Conservation (phyloP, 1,284 basidiomycete genomes). For the Phenoliferia sp. region DNA sequence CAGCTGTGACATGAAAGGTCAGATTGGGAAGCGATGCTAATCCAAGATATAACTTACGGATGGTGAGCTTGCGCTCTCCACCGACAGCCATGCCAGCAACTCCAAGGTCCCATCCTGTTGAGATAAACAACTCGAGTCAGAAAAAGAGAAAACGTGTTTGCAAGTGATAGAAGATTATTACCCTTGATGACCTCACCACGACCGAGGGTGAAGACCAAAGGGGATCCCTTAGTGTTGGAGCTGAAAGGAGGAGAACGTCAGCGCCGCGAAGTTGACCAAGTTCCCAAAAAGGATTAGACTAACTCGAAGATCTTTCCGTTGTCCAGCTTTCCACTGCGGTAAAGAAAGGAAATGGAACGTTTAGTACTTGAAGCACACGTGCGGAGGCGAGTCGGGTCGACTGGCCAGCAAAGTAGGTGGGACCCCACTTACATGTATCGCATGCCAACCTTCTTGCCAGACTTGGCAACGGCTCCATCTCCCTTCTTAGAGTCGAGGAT, state of each 20-base stretch:
- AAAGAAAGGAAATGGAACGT: background rate
- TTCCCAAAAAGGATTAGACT: background rate
- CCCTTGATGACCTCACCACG: conserved; percentile 85
- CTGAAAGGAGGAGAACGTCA: conserved; percentile 58
- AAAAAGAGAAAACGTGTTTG: conserved; percentile 48
- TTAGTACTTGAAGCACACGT: background rate
- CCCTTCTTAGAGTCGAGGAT: conserved; percentile 74
- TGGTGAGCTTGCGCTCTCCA: conserved; percentile 76
- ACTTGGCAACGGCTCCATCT: conserved; percentile 75
- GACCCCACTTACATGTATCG: conserved; percentile 65
- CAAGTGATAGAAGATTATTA: conserved; percentile 58
- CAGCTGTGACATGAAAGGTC: conserved; percentile 32
- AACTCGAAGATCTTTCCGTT: conserved; percentile 59
- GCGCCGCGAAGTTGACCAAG: background rate
- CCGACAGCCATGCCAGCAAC: conserved; percentile 87
- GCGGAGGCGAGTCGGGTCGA: background rate
- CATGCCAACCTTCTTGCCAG: conserved; percentile 78
- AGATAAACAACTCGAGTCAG: background rate
- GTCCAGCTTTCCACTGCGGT: conserved; percentile 55
- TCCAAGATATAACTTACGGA: conserved; percentile 45
- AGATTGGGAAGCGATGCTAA: background rate
- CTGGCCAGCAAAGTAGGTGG: conserved; percentile 41
- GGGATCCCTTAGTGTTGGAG: conserved; percentile 69
- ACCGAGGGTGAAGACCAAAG: conserved; percentile 78
- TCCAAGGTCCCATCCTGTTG: conserved; percentile 47